phyloP scores from a whole-genome alignment of 306 rosid species.

The Macrotyloma uniflorum region DNA sequence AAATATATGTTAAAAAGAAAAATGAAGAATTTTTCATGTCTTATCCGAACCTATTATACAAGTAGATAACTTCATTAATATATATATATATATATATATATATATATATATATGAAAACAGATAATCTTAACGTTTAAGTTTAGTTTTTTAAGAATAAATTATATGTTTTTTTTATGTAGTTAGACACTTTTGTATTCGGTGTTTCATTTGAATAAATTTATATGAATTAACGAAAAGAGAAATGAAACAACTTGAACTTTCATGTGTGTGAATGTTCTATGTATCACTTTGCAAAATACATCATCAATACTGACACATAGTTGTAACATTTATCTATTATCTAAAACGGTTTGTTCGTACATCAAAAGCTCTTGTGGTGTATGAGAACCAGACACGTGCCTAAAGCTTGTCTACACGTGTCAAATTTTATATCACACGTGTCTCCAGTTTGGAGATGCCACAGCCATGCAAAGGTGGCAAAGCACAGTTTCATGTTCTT shows the following conservation, averaged over 20 bases:
- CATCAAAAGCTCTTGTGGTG: neutral
- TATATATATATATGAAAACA: no score
- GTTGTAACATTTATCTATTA: neutral
- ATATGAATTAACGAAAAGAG: neutral
- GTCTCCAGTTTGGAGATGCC: slow-evolving; percentile 39
- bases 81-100: no score
- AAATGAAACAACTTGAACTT: neutral
- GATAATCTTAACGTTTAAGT: no score
- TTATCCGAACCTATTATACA: no score
- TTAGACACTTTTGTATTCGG: no score
- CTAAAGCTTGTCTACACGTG: slow-evolving; percentile 40
- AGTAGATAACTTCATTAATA: no score
- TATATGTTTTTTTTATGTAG: no score
- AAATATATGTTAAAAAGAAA: no score
- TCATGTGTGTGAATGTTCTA: neutral
- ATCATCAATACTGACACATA: neutral
- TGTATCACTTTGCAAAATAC: neutral
- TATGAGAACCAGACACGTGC: slow-evolving; percentile 23
- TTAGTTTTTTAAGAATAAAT: no score
- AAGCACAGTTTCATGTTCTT: neutral
- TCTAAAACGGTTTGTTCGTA: neutral
- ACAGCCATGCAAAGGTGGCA: slow-evolving; percentile 54
- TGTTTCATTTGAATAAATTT: neutral
- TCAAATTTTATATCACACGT: slow-evolving; percentile 35
- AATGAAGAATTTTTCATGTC: no score